Base-by-base conservation (phyloP, 2,329 filamentous ascomycete species). In the Aureobasidium sp. region DNA sequence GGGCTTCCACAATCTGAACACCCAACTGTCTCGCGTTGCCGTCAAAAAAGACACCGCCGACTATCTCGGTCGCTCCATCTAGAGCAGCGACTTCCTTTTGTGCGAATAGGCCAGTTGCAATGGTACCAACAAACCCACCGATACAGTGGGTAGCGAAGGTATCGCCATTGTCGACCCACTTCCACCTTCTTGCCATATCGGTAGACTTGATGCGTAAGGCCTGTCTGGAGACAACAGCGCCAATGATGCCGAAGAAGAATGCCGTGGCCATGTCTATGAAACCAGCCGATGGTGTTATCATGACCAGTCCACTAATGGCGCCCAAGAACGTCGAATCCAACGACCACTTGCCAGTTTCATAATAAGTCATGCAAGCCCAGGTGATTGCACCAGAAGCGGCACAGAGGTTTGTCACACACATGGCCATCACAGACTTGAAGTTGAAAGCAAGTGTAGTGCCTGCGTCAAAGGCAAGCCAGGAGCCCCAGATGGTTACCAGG, bases 91-190 rank as follows among this genome's bases (percentile, higher is more conserved):
- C 77, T 49, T 79, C 73, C 61, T 77, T 79, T 43, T 72, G 70
- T 2, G 78, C 79, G 67, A 81, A 81, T 19, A 80, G 69, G 0
- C 79, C 79, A 0, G 79, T 81, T 4, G 73, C 73, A 13, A 81
- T 74, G 0, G 79, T 82, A 0, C 77, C 79, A 0, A 79, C 67
- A 6, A 81, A 70, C 0, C 79, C 79, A 19, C 79, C 79, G 11
- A 81, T 69, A 64, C 79, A 81, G 62, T 81, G 79, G 4, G 79
- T 81, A 5, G 79, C 80, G 65, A 81, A 81, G 0, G 79, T 81
- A 66, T 82, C 79, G 1, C 78, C 79, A 62, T 81, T 80, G 63
- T 81, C 79, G 0, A 82, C 79, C 79, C 78, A 82, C 35, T 75
- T 70, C 69, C 73, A 75, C 2, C 71, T 68, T n/a, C 72, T 68